Evolutionary conservation across 75 land plant genomes (phyloP).

Genomic region (Picea sitchensis): DNA sequence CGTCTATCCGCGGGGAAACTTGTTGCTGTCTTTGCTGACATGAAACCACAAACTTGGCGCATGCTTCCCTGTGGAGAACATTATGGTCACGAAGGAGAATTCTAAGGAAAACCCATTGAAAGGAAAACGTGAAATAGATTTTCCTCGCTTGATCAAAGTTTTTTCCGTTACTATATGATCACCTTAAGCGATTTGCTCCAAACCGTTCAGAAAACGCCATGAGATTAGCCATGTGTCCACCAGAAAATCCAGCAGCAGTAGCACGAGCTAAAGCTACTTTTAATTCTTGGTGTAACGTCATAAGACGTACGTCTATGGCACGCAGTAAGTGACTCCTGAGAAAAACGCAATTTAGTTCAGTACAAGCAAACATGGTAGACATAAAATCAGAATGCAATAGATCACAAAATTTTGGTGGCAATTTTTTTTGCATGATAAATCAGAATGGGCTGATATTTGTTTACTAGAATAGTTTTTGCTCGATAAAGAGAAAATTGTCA

Average conservation of each 20-base stretch:
- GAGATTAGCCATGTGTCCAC: conserved; percentile 36
- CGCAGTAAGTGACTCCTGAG: conserved; percentile 64
- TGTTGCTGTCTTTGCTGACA: conserved; percentile 11
- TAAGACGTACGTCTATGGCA: conserved; percentile 68
- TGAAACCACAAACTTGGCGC: not conserved
- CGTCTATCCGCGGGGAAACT: not conserved
- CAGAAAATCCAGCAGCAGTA: conserved; percentile 34
- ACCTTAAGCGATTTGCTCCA: conserved; percentile 31
- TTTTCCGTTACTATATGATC: not conserved
- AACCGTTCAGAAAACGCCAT: conserved; percentile 40
- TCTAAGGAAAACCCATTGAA: not conserved
- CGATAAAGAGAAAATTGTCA: not conserved
- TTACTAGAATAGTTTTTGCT: not conserved
- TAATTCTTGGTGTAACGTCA: conserved; percentile 43
- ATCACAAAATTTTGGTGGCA: too few species aligned
- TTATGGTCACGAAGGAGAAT: not conserved
- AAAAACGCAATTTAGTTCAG: too few species aligned
- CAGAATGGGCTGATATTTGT: too few species aligned
- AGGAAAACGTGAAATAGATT: not conserved
- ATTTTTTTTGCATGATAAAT: too few species aligned
- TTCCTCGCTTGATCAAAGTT: not conserved
- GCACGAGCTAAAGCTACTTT: conserved; percentile 40
- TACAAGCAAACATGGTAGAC: too few species aligned
- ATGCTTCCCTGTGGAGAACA: conserved; percentile 4
- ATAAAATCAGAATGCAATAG: too few species aligned